Conservation (phyloP, 179 eudicot genomes). For the Nepenthes alata region DNA sequence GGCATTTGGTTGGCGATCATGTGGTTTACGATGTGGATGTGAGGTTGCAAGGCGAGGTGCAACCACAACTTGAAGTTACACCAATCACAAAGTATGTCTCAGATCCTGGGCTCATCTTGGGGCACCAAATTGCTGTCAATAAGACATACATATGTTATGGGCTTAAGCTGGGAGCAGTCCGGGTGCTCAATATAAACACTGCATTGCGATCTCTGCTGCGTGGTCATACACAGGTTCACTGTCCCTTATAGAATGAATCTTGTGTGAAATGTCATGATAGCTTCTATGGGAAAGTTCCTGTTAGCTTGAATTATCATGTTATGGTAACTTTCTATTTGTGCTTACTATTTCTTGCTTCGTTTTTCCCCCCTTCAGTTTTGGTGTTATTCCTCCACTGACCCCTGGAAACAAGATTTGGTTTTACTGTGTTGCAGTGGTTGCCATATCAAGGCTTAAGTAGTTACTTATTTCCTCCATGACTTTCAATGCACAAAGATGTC, state of each 20-base stretch:
- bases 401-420: too few species aligned
- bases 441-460: too few species aligned
- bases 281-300: too few species aligned
- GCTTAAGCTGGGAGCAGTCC: conserved; percentile 72
- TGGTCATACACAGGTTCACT: conserved; percentile 73
- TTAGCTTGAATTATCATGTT: too few species aligned
- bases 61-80: conserved; percentile 93
- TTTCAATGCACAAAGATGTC: too few species aligned
- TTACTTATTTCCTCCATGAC: too few species aligned
- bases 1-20: conserved; percentile 58
- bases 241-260: not conserved
- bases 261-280: not conserved
- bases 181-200: conserved; percentile 87
- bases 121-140: conserved; percentile 84
- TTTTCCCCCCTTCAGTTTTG: too few species aligned
- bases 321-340: too few species aligned
- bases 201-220: conserved; percentile 81
- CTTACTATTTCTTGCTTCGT: too few species aligned
- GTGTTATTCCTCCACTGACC: too few species aligned
- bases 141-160: conserved; percentile 91
- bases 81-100: conserved; percentile 88
- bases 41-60: conserved; percentile 75
- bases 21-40: conserved; percentile 62
- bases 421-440: too few species aligned
- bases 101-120: conserved; percentile 82